Evolutionary conservation across 208 protist genomes (phyloP).

Genomic region (Trypanosoma boissoni): DNA sequence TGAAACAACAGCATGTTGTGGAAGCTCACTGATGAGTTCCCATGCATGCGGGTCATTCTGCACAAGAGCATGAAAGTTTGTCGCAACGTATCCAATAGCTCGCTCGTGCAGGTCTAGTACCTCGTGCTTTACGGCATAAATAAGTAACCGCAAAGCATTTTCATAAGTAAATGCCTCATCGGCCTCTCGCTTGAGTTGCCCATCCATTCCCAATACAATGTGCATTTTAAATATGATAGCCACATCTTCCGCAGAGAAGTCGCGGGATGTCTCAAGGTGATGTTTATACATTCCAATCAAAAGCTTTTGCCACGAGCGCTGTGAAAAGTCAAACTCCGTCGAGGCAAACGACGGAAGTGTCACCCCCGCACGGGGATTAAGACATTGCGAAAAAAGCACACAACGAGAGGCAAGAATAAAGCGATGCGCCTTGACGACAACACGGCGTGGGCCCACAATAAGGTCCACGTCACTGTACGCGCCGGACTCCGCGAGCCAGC

Average conservation of each 20-base stretch:
- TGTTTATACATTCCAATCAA: conserved; percentile 70
- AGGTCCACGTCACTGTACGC: conserved; percentile 87
- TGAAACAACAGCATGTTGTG: conserved; percentile 66
- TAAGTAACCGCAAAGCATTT: conserved; percentile 77
- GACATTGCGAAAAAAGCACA: conserved; percentile 67
- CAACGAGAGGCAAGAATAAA: conserved; percentile 86
- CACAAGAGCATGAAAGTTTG: conserved; percentile 59
- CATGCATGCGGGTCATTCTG: conserved; percentile 80
- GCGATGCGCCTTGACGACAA: conserved; percentile 67
- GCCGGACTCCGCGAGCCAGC: conserved; percentile 73
- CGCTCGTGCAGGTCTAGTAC: conserved; percentile 78
- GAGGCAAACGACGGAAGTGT: conserved; percentile 52
- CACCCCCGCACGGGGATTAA: conserved; percentile 44
- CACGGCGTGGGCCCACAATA: conserved; percentile 67
- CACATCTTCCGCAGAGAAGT: conserved; percentile 83
- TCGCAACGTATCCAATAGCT: conserved; percentile 61
- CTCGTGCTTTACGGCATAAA: conserved; percentile 83
- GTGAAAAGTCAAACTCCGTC: conserved; percentile 79
- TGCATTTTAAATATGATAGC: conserved; percentile 86
- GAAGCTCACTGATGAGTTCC: conserved; percentile 81
- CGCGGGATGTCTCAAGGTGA: conserved; percentile 58
- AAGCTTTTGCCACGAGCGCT: conserved; percentile 81
- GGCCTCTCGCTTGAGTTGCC: conserved; percentile 77
- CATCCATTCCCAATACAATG: conserved; percentile 73
- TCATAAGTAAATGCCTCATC: conserved; percentile 68